Percentiles rank a stretch among this genome's conserved stretches.
Conservation (phyloP, 352 stramenopile genomes). For the Phytopythium chamaehyphon region DNA sequence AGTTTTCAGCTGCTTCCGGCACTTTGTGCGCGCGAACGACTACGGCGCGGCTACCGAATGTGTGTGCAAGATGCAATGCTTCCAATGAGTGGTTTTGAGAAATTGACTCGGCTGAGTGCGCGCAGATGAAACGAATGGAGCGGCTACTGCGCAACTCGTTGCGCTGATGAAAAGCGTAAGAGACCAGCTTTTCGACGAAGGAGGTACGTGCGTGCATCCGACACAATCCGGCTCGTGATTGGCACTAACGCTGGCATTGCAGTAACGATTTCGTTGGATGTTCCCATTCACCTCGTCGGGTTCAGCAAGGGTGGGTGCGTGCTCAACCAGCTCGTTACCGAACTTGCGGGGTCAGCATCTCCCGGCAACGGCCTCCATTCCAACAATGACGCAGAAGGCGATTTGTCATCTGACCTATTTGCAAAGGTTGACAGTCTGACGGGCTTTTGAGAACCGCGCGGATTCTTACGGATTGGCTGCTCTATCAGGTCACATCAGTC, state of each 20-base stretch:
- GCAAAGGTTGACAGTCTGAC: constrained; percentile 14
- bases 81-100: neutral
- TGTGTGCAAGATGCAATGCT: constrained; percentile 13
- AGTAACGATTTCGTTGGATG: constrained; percentile 38
- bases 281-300: constrained; percentile 56
- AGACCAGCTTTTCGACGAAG: constrained; percentile 4
- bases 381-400: constrained; percentile 12
- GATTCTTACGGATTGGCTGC: neutral
- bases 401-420: constrained; percentile 21
- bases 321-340: constrained; percentile 66
- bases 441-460: neutral
- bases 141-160: constrained; percentile 32
- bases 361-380: constrained; percentile 6
- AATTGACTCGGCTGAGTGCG: neutral
- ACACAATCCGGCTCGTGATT: constrained; percentile 7
- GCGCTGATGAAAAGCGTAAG: constrained; percentile 36
- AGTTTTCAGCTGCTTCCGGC: constrained; percentile 58
- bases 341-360: constrained; percentile 35
- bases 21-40: constrained; percentile 54
- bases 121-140: constrained; percentile 28
- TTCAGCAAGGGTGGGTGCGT: constrained; percentile 72
- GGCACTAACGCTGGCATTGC: constrained; percentile 1
- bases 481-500: constrained; percentile 42
- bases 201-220: neutral
- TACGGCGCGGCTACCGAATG: constrained; percentile 46